phyloP scores from a whole-genome alignment of 768 basidiomycete genomes.

The Stropharia rugosoannulata region DNA sequence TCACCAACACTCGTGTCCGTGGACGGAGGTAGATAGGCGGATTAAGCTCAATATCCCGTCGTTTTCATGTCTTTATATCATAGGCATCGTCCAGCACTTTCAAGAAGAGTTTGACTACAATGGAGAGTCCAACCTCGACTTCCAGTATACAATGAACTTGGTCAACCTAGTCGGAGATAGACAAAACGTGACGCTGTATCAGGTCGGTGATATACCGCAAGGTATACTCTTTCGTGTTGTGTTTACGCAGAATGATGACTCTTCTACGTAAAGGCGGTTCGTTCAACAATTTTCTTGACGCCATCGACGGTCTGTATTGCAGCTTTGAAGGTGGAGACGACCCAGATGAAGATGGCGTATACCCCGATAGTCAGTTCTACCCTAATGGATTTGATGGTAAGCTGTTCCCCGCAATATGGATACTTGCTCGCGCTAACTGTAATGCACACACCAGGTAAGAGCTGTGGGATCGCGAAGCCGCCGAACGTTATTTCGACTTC shows the following conservation, averaged over 20 bases:
- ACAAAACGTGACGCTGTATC: constrained; percentile 38
- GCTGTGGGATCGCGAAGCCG: constrained; percentile 37
- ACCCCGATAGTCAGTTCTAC: constrained; percentile 21
- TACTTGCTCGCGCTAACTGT: neutral
- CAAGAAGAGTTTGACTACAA: constrained; percentile 38
- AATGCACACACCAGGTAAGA: constrained; percentile 17
- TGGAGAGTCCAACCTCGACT: constrained; percentile 53
- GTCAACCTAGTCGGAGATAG: constrained; percentile 24
- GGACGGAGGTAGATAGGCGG: constrained; percentile 27
- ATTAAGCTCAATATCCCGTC: constrained; percentile 1
- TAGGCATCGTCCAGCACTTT: constrained; percentile 39
- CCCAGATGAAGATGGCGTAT: constrained; percentile 30
- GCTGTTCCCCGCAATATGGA: neutral
- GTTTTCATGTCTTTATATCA: neutral
- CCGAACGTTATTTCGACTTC: constrained; percentile 42
- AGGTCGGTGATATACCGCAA: constrained; percentile 38
- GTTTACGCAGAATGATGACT: neutral
- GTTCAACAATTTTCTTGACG: constrained; percentile 45
- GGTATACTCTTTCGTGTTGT: constrained; percentile 19
- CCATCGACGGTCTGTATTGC: constrained; percentile 42
- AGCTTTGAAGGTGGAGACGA: constrained; percentile 41
- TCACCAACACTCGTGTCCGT: constrained; percentile 31
- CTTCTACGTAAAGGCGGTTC: constrained; percentile 29
- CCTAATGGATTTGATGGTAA: constrained; percentile 32
- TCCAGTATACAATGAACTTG: constrained; percentile 52